These are phyloP conservation scores for Isoetes taiwanensis DNA, from an alignment of 75 land plant genomes.

Conservation along the genomic window DNA sequence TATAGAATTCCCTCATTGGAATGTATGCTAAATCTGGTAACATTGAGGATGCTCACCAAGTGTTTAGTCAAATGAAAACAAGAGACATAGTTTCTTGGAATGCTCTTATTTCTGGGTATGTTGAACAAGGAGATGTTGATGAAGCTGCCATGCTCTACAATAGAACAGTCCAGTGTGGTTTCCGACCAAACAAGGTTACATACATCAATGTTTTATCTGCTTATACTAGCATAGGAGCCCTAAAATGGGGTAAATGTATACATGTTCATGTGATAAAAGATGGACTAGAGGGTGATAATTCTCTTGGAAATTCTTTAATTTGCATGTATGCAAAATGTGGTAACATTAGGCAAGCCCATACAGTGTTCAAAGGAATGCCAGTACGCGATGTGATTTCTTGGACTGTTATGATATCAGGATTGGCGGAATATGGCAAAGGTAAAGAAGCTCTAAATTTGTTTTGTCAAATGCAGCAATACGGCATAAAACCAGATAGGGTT, in stretches of 20 bases:
- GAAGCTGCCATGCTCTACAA: too few species aligned
- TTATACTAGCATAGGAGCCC: constrained; percentile 5
- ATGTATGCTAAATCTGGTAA: constrained; percentile 24
- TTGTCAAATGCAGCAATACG: constrained; percentile 16
- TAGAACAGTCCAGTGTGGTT: too few species aligned
- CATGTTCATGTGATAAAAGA: constrained; percentile 17
- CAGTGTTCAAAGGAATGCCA: constrained; percentile 24
- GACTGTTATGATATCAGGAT: constrained; percentile 33
- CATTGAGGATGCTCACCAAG: constrained; percentile 14
- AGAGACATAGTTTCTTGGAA: constrained; percentile 29
- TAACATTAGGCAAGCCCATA: constrained; percentile 10
- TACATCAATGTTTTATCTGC: too few species aligned
- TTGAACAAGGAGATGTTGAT: constrained; percentile 13
- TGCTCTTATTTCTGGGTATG: constrained; percentile 30
- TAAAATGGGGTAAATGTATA: constrained; percentile 19
- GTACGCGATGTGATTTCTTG: constrained; percentile 22
- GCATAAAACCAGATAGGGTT: too few species aligned
- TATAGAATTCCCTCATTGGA: constrained; percentile 18
- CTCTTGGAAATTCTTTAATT: constrained; percentile 17
- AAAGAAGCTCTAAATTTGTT: constrained; percentile 14
- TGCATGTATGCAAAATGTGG: constrained; percentile 29
- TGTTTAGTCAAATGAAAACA: constrained; percentile 22
- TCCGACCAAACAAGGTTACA: too few species aligned
- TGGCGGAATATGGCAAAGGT: constrained; percentile 14
- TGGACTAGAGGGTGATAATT: constrained; percentile 20